phyloP scores from a whole-genome alignment of 2,329 filamentous ascomycete genomes.

The Colletotrichum tropicale region DNA sequence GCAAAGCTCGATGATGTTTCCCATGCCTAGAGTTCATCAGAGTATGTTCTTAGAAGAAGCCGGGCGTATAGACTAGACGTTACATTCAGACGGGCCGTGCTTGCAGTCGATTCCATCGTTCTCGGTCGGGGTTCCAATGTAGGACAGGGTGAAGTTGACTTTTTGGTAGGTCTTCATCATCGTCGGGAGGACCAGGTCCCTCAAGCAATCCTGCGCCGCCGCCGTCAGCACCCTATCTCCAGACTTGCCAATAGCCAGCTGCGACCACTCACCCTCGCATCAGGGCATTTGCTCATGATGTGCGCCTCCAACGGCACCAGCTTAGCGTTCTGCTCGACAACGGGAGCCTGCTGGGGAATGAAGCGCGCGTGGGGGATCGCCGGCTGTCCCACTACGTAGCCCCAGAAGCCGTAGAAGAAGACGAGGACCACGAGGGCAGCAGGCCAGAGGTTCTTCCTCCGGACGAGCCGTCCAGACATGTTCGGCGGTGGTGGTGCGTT shows the following conservation, averaged over 20 bases:
- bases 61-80: conserved; percentile 11
- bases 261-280: conserved; percentile 64
- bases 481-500: background rate
- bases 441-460: background rate
- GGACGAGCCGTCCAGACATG: background rate
- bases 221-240: background rate
- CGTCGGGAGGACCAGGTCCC: conserved; percentile 79
- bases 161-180: conserved; percentile 85
- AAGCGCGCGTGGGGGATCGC: background rate
- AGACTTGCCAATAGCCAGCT: background rate
- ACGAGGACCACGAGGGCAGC: background rate
- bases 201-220: conserved; percentile 70
- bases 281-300: conserved; percentile 97
- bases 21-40: conserved; percentile 60
- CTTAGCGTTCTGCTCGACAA: background rate
- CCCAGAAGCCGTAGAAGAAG: conserved; percentile 14
- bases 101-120: conserved; percentile 87
- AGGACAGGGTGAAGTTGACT: conserved; percentile 90
- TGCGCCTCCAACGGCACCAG: conserved; percentile 86
- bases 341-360: background rate
- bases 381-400: background rate
- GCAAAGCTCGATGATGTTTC: conserved; percentile 94
- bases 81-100: conserved; percentile 85
- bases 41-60: background rate
- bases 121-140: conserved; percentile 80